Percentiles rank a stretch among this genome's conserved stretches.
Conservation (phyloP, 768 basidiomycete species). For the Mycena leptocephala region DNA sequence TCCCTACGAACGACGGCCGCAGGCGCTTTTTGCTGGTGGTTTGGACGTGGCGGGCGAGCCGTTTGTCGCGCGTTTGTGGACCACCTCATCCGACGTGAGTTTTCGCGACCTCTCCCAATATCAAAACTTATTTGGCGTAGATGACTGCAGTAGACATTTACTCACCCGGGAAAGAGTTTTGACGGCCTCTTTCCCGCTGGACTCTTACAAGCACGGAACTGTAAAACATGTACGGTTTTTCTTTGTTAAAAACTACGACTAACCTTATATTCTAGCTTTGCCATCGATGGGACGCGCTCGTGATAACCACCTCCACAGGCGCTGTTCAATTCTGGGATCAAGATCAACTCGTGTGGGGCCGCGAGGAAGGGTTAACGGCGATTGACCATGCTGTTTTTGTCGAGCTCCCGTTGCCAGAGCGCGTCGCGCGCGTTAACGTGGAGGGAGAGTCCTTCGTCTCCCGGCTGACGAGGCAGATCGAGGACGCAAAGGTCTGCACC, state of each 20-base stretch:
- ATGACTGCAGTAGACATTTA: slow-evolving; percentile 70
- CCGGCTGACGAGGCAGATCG: slow-evolving; percentile 71
- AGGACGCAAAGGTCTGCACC: slow-evolving; percentile 70
- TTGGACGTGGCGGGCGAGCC: slow-evolving; percentile 65
- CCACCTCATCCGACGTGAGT: slow-evolving; percentile 3
- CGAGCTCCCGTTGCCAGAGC: slow-evolving; percentile 74
- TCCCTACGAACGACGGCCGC: slow-evolving; percentile 61
- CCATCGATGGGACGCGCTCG: slow-evolving; percentile 67
- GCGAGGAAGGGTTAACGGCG: slow-evolving; percentile 86
- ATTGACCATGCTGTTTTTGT: slow-evolving; percentile 79
- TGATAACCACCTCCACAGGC: slow-evolving; percentile 83
- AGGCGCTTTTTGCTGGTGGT: slow-evolving; percentile 73
- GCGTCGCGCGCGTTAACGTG: slow-evolving; percentile 52
- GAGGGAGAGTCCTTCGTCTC: slow-evolving; percentile 65
- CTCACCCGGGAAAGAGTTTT: slow-evolving; percentile 64
- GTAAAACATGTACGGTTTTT: slow-evolving; percentile 71
- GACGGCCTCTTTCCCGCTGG: slow-evolving; percentile 75
- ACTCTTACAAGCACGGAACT: slow-evolving; percentile 76
- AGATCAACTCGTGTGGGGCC: slow-evolving; percentile 75
- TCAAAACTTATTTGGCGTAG: slow-evolving; percentile 51
- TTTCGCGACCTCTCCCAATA: slow-evolving; percentile 18
- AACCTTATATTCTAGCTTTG: slow-evolving; percentile 56
- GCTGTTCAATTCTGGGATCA: slow-evolving; percentile 84
- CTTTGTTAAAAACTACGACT: background rate
- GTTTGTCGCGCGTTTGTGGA: slow-evolving; percentile 71